phyloP scores from a whole-genome alignment of 495 filamentous ascomycete genomes.

The Penicillium ochrochloron region DNA sequence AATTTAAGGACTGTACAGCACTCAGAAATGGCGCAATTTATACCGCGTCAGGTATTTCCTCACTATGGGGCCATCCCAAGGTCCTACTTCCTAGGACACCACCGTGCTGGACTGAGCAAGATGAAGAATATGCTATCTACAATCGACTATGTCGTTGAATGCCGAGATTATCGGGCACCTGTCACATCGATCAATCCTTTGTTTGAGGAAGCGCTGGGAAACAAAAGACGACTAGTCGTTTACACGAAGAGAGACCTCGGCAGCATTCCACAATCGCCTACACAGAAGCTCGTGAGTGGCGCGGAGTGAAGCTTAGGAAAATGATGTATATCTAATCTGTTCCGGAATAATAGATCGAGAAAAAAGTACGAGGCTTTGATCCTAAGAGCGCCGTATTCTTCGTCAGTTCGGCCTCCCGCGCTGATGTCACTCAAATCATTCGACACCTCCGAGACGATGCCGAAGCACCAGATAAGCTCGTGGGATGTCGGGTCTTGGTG shows the following conservation, averaged over 20 bases:
- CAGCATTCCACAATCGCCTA: slow-evolving; percentile 35
- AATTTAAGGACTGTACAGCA: neutral
- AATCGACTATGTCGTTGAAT: slow-evolving; percentile 91
- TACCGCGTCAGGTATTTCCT: slow-evolving; percentile 74
- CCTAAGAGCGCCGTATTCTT: slow-evolving; percentile 65
- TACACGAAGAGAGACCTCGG: slow-evolving; percentile 91
- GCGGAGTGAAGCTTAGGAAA: neutral
- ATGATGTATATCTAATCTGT: neutral
- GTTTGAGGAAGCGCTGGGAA: slow-evolving; percentile 77
- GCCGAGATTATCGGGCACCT: slow-evolving; percentile 90
- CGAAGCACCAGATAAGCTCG: slow-evolving; percentile 53
- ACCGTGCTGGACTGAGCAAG: slow-evolving; percentile 76
- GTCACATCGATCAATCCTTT: slow-evolving; percentile 88
- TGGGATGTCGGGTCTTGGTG: slow-evolving; percentile 78
- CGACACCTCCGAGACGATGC: slow-evolving; percentile 57
- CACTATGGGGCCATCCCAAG: slow-evolving; percentile 72
- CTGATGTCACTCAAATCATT: slow-evolving; percentile 59
- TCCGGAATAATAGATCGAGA: slow-evolving; percentile 35
- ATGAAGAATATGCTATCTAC: slow-evolving; percentile 84
- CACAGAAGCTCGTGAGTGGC: slow-evolving; percentile 37
- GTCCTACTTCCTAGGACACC: slow-evolving; percentile 97
- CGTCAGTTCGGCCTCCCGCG: slow-evolving; percentile 55
- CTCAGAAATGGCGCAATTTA: slow-evolving; percentile 55
- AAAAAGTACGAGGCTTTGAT: slow-evolving; percentile 63
- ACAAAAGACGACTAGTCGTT: slow-evolving; percentile 75